Evolutionary conservation across 495 filamentous ascomycete species (phyloP), one percentile per base, ranked within the genome.

Genomic region (Patellaria atrata): DNA sequence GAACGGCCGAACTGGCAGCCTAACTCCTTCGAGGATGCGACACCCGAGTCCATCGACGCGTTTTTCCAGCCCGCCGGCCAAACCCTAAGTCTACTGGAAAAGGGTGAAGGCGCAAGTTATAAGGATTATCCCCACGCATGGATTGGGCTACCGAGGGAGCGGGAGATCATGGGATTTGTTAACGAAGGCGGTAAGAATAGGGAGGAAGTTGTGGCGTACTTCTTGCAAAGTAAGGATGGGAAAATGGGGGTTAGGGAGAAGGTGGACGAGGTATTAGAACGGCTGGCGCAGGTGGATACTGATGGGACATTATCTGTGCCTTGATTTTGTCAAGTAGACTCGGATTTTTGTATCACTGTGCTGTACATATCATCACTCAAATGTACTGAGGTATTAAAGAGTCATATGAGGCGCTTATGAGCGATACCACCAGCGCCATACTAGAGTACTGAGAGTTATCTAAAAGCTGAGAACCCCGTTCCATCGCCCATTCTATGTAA

Each of bases 91-190:
- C 61, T 94, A 21, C 38, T 73, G 35, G 64, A 45, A 14, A 33
- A 31, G 4, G 49, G 58, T 28, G 54, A 44, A 27, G 37, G 48
- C 18, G 47, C 32, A 4, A 59, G 73, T 44, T 92, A 79, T 52
- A 39, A 41, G n/a, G 41, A 62, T 14, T 91, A 92, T 54, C 83
- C 81, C 2, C 70, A 81, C 52, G 51, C 51, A 6, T 59, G 57
- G 21, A 64, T 72, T 33, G 75, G 73, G n/a, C 61, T 97, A 17
- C 87, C 86, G 26, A 65, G 56, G 14, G 86, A 97, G 58, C 27
- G 40, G n/a, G 66, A 80, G 13, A 71, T 96, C 13, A 57, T 71
- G 62, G 35, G 48, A 10, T 40, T 71, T 37, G 65, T 84, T 2
- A 49, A 41, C 20, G 40, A 50, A 35, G 57, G 53, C 17, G 43